These are phyloP conservation scores for Pythium chondricola DNA, from an alignment of 352 stramenopile genomes.

Conservation along the genomic window DNA sequence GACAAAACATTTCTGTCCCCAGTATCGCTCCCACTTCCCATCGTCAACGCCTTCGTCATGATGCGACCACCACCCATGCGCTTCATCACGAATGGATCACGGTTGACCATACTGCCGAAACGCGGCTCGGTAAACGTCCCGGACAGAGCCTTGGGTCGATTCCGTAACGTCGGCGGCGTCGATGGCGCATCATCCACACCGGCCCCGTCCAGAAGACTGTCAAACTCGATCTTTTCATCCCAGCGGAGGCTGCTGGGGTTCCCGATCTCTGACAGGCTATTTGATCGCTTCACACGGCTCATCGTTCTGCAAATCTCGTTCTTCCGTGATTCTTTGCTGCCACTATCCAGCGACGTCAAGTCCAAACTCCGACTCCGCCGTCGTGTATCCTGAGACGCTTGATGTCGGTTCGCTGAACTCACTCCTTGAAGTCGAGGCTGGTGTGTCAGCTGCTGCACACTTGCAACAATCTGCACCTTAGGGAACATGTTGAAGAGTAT, in stretches of 20 bases:
- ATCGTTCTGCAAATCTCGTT: constrained; percentile 23
- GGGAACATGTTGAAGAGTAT: constrained; percentile 80
- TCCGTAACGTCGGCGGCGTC: constrained; percentile 18
- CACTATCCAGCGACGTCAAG: constrained; percentile 27
- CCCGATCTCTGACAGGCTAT: constrained; percentile 53
- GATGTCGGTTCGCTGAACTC: constrained; percentile 8
- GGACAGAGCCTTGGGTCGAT: constrained; percentile 49
- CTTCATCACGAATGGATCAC: constrained; percentile 38
- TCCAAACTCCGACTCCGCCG: constrained; percentile 56
- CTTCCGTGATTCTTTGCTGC: constrained; percentile 25
- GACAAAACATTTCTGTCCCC: constrained; percentile 49
- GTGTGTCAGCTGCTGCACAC: constrained; percentile 68
- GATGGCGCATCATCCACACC: constrained; percentile 36
- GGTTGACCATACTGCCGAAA: constrained; percentile 41
- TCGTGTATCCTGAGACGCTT: constrained; percentile 22
- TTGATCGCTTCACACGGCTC: constrained; percentile 50
- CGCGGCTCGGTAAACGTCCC: constrained; percentile 50
- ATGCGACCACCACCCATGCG: constrained; percentile 4
- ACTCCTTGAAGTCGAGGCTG: constrained; percentile 50
- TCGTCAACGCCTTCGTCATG: constrained; percentile 8
- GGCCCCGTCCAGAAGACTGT: constrained; percentile 59
- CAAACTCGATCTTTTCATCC: constrained; percentile 62
- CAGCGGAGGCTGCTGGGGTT: constrained; percentile 71
- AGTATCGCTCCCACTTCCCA: constrained; percentile 16
- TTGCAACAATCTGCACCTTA: constrained; percentile 79